These are phyloP conservation scores for Auriculariales sp. DNA, from an alignment of 768 basidiomycete genomes.

Conservation along the genomic window DNA sequence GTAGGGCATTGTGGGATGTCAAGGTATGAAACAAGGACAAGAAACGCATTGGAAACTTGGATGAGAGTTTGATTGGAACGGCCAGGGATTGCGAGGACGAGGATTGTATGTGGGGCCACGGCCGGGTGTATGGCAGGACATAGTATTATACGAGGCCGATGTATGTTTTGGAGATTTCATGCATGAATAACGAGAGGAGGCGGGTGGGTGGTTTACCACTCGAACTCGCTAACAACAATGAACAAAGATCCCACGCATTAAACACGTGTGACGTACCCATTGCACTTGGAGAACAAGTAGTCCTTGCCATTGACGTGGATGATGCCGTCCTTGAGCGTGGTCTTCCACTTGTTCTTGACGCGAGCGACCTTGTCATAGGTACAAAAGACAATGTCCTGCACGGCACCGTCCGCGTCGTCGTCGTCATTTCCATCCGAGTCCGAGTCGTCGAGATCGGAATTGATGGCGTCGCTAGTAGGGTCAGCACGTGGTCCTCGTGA, in stretches of 20 bases:
- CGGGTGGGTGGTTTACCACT: conserved; percentile 10
- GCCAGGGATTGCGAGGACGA: too few species aligned
- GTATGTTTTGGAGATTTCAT: too few species aligned
- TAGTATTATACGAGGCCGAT: too few species aligned
- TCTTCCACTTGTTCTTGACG: conserved; percentile 99
- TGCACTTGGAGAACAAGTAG: conserved; percentile 94
- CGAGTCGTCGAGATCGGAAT: conserved; percentile 91
- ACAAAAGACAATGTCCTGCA: conserved; percentile 92
- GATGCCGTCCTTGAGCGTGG: conserved; percentile 93
- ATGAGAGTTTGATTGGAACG: too few species aligned
- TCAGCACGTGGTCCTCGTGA: conserved; percentile 3
- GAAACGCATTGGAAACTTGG: too few species aligned
- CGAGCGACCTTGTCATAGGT: conserved; percentile 98
- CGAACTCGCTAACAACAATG: conserved; percentile 8
- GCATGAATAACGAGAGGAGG: too few species aligned
- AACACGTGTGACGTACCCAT: conserved; percentile 48
- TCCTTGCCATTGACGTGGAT: conserved; percentile 94
- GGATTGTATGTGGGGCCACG: too few species aligned
- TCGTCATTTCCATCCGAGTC: conserved; percentile 68
- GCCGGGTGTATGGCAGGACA: too few species aligned
- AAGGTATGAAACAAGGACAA: too few species aligned
- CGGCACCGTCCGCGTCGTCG: conserved; percentile 60
- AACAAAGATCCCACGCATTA: background rate
- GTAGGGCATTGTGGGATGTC: too few species aligned
- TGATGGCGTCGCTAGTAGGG: conserved; percentile 58